These are phyloP conservation scores for Talaromyces trachyspermus DNA, from an alignment of 495 filamentous ascomycete genomes.

Conservation along the genomic window DNA sequence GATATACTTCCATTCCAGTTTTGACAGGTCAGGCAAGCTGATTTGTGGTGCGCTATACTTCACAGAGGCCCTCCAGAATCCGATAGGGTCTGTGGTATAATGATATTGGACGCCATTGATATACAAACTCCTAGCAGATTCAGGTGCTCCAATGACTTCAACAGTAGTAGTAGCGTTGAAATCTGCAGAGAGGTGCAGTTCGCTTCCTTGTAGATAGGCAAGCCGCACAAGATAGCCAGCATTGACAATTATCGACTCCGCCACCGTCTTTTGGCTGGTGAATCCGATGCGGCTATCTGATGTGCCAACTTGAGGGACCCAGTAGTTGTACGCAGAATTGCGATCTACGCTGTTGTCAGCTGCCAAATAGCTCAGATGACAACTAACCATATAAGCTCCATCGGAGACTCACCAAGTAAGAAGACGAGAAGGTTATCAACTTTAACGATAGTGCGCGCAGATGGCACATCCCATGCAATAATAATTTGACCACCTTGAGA, in stretches of 20 bases:
- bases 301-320: conserved; percentile 49
- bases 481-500: conserved; percentile 24
- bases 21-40: conserved; percentile 45
- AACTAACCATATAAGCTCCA: too few relatives aligned
- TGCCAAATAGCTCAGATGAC: background rate
- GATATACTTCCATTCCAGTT: conserved; percentile 59
- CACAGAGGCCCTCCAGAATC: conserved; percentile 47
- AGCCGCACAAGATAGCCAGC: conserved; percentile 70
- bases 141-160: conserved; percentile 57
- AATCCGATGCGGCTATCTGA: conserved; percentile 26
- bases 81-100: conserved; percentile 36
- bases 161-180: conserved; percentile 61
- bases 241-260: conserved; percentile 54
- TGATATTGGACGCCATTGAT: conserved; percentile 49
- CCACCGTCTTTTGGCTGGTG: conserved; percentile 29
- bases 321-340: conserved; percentile 70
- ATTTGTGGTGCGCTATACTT: conserved; percentile 46
- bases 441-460: conserved; percentile 45
- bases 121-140: conserved; percentile 38
- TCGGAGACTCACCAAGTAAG: conserved; percentile 33
- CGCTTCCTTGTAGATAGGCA: conserved; percentile 41
- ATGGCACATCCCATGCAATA: conserved; percentile 49
- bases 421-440: conserved; percentile 50
- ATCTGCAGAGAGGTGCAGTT: conserved; percentile 58
- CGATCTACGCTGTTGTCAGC: conserved; percentile 6